Base-by-base conservation (phyloP, 805 yeast genomes). In the Candida argentea region DNA sequence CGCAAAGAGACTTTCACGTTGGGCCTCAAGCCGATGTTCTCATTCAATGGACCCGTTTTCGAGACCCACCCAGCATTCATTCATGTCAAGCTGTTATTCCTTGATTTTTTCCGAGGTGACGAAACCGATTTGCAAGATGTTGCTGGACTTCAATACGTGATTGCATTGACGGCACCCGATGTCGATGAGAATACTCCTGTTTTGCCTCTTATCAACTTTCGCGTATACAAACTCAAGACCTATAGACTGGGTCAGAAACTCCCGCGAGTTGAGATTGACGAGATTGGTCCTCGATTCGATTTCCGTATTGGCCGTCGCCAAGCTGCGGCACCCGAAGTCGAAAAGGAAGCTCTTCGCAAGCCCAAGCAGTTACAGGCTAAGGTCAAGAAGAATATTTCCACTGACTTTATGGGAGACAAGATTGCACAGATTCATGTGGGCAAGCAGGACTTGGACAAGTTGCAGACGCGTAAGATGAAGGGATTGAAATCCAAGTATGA, bases 391-490 rank as follows among this genome's bases (percentile, higher is more conserved):
- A 91, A 91, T 50, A 76, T 91, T 30, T 78, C 78, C 37, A 72
- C 77, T 25, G 97, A 91, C 53, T 46, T 66, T 31, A 71, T 91
- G 82, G 98, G 98, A 61, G 98, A 91, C 56, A 85, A 89, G 73
- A 70, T 91, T 36, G 98, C 96, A 45, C 82, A 89, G 61, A 76
- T 91, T 46, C 98, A 91, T 53, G 81, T 91, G 57, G 96, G 95
- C 59, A 77, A 77, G 55, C 98, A 91, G 66, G 97, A 91, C 54
- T 66, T 91, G 54, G 67, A 72, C 50, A 78, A 78, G 55, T 57
- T 91, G 52, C 98, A 91, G 62, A 89, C 98, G 5, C 76, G 98
- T 61, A 91, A 91, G 75, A 85, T 91, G 95, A 91, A 91, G 70
- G 98, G 98, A 54, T 68, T 91, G 50, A 91, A 91, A 63, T 68